These are phyloP conservation scores for Boletus subparvulus DNA, from an alignment of 768 basidiomycete species.

Conservation along the genomic window DNA sequence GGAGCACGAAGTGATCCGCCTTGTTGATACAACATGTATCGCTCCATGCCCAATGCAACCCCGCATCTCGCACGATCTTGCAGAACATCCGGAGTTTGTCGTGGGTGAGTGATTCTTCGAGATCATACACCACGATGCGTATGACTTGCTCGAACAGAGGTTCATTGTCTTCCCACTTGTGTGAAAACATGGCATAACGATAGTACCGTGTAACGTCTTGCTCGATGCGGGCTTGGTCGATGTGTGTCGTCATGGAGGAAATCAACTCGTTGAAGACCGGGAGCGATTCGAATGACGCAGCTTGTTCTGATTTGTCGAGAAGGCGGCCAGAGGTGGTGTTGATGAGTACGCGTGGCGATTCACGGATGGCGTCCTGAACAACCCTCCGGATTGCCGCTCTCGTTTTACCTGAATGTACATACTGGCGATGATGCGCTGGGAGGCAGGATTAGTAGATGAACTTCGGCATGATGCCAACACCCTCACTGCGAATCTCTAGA, in stretches of 20 bases:
- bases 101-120: background rate
- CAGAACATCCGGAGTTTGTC: conserved; percentile 7
- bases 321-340: background rate
- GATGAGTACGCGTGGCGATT: background rate
- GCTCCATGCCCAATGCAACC: conserved; percentile 9
- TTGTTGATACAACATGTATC: conserved; percentile 12
- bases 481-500: background rate
- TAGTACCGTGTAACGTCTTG: background rate
- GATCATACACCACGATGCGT: background rate
- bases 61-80: background rate
- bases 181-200: conserved; percentile 4
- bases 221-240: background rate
- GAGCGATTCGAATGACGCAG: background rate
- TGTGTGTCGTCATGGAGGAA: background rate
- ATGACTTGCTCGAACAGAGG: background rate
- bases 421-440: too few relatives aligned
- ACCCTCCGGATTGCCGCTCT: too few relatives aligned
- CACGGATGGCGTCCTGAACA: background rate
- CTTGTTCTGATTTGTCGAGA: background rate
- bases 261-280: background rate
- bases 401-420: too few relatives aligned
- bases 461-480: too few relatives aligned
- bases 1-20: background rate
- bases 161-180: conserved; percentile 7
- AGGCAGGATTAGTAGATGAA: too few relatives aligned